Evolutionary conservation across 805 yeast genomes (phyloP), one percentile per base, ranked within the genome.

Genomic region (Wickerhamomyces subpelliculosus): DNA sequence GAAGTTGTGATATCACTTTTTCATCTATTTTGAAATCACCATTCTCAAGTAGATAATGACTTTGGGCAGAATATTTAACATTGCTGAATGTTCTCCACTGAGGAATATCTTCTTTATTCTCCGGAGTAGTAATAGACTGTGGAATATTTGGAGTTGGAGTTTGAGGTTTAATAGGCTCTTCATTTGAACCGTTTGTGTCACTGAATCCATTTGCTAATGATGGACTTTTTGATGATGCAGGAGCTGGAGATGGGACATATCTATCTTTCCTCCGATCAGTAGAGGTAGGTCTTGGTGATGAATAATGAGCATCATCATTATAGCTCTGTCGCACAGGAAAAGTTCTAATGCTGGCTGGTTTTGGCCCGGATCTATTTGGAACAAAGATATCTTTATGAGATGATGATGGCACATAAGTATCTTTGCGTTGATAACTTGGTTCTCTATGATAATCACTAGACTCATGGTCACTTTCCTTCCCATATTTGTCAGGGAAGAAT

Each of bases 21-120:
- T 42, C 36, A 27, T 14, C 24, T 8, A 19, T 12, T 12, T 21
- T 17, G 20, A 39, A 43, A 8, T 40, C 20, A 18, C 51, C 51
- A 28, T 41, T 28, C 4, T 13, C 8, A 9, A 27, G 25, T 16
- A 45, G 27, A 16, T 17, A 32, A 24, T 42, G 43, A 5, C 24
- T 33, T n/a, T 45, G 46, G 9, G 36, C 27, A 1, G 11, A 14
- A 23, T 31, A 20, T 8, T 42, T 36, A 1, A 37, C 29, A 8
- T 30, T 19, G 3, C 30, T 32, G 28, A 11, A 29, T 14, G 22
- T 29, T 29, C 19, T 29, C 32, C 32, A 29, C 11, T 6, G 9
- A 3, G 16, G 3, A 13, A 5, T 5, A 17, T 10, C 11, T 12
- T 25, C 27, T 6, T 10, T 18, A 18, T 19, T 10, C 6, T 19